phyloP scores from a whole-genome alignment of 345 rosid species.

The Salix udensis region DNA sequence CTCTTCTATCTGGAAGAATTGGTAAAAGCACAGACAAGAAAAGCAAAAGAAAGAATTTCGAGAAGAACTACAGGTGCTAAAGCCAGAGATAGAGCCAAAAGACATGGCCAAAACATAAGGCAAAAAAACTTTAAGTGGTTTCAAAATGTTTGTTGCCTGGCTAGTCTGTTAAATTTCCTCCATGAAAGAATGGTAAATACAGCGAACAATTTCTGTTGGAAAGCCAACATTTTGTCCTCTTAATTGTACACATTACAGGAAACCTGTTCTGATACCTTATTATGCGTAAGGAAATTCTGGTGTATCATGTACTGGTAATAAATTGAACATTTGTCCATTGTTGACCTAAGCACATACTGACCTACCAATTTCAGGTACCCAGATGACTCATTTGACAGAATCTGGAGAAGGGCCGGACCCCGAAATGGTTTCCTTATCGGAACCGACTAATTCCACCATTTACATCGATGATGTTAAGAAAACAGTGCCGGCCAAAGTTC shows the following conservation, averaged over 20 bases:
- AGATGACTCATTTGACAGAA: slow-evolving; percentile 52
- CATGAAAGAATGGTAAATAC: too few relatives aligned
- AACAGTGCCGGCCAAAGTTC: slow-evolving; percentile 46
- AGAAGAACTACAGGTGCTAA: background rate
- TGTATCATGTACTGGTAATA: background rate
- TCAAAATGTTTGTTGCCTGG: too few relatives aligned
- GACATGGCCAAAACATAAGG: too few relatives aligned
- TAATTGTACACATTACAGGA: too few relatives aligned
- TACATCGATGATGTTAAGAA: background rate
- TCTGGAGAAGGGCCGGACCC: slow-evolving; percentile 37
- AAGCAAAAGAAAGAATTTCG: background rate
- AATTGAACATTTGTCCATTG: background rate
- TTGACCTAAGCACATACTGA: background rate
- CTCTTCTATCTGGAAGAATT: background rate
- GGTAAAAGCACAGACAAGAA: background rate
- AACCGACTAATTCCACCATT: background rate
- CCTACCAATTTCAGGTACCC: slow-evolving; percentile 45
- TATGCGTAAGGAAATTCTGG: too few relatives aligned
- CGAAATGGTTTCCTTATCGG: slow-evolving; percentile 7
- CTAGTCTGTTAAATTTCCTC: too few relatives aligned
- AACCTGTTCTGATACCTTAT: too few relatives aligned
- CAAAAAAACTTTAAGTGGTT: too few relatives aligned
- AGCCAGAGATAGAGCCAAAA: too few relatives aligned
- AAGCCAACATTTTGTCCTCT: too few relatives aligned
- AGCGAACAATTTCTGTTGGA: too few relatives aligned